Evolutionary conservation across 2,329 filamentous ascomycete species (phyloP).

Genomic region (Fusarium denticulatum): DNA sequence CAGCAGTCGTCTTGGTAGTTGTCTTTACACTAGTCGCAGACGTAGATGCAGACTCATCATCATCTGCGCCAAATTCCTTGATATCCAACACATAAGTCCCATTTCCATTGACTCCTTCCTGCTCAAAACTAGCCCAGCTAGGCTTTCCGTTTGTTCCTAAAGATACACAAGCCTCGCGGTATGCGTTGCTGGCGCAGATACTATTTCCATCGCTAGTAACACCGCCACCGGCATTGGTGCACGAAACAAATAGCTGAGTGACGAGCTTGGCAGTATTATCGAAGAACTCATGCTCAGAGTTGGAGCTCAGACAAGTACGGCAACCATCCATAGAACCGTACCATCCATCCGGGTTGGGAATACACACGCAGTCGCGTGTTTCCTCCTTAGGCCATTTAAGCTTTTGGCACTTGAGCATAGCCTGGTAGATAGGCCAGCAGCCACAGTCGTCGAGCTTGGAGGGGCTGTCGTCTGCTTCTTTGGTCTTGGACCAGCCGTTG

Average conservation of each 20-base stretch:
- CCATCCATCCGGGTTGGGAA: constrained; percentile 32
- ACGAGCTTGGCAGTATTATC: constrained; percentile 26
- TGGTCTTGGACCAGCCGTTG: constrained; percentile 36
- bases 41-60: constrained; percentile 11
- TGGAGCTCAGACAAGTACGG: constrained; percentile 27
- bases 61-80: constrained; percentile 6
- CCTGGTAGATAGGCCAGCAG: constrained; percentile 36
- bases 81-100: constrained; percentile 24
- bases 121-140: constrained; percentile 29
- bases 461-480: constrained; percentile 28
- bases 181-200: constrained; percentile 29
- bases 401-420: constrained; percentile 33
- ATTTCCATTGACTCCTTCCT: neutral
- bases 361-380: constrained; percentile 28
- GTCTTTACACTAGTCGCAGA: constrained; percentile 1
- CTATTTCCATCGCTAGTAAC: constrained; percentile 29
- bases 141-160: constrained; percentile 13
- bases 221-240: constrained; percentile 29
- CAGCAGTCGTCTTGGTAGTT: neutral
- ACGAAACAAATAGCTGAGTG: constrained; percentile 37
- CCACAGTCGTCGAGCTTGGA: constrained; percentile 36
- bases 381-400: constrained; percentile 19
- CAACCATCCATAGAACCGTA: constrained; percentile 36
- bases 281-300: constrained; percentile 26
- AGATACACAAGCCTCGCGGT: constrained; percentile 25